These are phyloP conservation scores for Pterocarpus macrocarpus DNA, from an alignment of 306 rosid species.

Conservation along the genomic window DNA sequence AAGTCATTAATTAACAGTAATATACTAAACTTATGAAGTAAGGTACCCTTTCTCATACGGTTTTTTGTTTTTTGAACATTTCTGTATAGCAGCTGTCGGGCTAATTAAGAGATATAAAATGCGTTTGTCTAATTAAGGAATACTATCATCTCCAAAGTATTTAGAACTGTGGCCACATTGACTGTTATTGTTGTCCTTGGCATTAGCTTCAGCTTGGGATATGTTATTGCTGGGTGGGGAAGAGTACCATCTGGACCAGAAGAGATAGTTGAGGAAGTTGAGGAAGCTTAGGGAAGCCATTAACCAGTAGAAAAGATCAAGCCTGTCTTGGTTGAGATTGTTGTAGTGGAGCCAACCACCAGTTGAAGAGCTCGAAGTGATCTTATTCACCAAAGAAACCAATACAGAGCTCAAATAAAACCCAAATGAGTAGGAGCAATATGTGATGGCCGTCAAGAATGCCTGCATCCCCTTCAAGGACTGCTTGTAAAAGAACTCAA, in stretches of 20 bases:
- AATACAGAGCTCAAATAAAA: slow-evolving; percentile 83
- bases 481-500: slow-evolving; percentile 92
- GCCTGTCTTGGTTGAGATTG: slow-evolving; percentile 81
- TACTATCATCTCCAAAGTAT: slow-evolving; percentile 29
- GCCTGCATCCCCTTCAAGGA: slow-evolving; percentile 85
- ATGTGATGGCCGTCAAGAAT: slow-evolving; percentile 84
- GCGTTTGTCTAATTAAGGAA: slow-evolving; percentile 36
- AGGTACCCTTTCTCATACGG: no score
- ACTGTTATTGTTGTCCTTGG: slow-evolving; percentile 40
- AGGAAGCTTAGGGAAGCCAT: slow-evolving; percentile 78
- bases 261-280: slow-evolving; percentile 84
- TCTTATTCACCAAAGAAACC: slow-evolving; percentile 80
- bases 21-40: no score
- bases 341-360: slow-evolving; percentile 85
- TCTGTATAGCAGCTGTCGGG: neutral
- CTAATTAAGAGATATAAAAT: neutral
- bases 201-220: neutral
- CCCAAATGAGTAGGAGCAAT: slow-evolving; percentile 94
- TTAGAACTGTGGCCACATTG: neutral
- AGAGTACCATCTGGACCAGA: slow-evolving; percentile 78
- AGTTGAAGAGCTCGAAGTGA: slow-evolving; percentile 57
- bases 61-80: neutral
- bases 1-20: no score
- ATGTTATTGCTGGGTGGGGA: slow-evolving; percentile 32
- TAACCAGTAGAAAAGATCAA: slow-evolving; percentile 90